Base-by-base conservation (phyloP, 2,329 filamentous ascomycete genomes). In the Trematosphaeria pertusa region DNA sequence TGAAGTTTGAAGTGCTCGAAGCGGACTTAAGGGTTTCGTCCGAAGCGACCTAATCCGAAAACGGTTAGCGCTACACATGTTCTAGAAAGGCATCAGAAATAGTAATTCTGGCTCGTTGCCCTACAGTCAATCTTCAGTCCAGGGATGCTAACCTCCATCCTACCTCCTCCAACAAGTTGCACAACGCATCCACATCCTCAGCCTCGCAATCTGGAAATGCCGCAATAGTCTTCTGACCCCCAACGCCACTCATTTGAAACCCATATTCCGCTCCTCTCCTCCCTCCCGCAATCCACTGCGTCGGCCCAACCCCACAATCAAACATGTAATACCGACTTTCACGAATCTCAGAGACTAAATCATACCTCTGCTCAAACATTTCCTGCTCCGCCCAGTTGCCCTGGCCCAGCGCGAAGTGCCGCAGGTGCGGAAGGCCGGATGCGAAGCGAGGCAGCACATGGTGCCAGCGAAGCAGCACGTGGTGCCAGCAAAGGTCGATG, bases 401-500 rank as follows among this genome's bases (percentile, higher is more conserved):
- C 1, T 35, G 15, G 5, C 52, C 45, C 4, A 51, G 31, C 6
- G 46, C 43, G 24, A 61, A 59, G 14, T 43, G 42, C 9, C 14
- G 31, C 19, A 61, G 37, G 4, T 33, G 37, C 10, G 48, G 39
- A 5, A 61, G 39, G 1, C 28, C 34, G 7, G 14, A 36, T 26
- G 43, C 34, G 8, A 59, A 49, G 4, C 49, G 49, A 1, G 43
- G 32, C 32, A 56, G 32, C 7, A 52, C 9, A 2, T 50, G 11
- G 21, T 56, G 38, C 54, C 54, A 60, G 4, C 52, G 49, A 12
- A 56, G 42, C n/a, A n/a, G n/a, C n/a, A n/a, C n/a, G n/a, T n/a
- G n/a, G n/a, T n/a, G n/a, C n/a, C n/a, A n/a, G n/a, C n/a, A n/a
- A n/a, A n/a, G n/a, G n/a, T n/a, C n/a, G n/a, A 56, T 20, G 1